Conservation (phyloP, 2,329 filamentous ascomycete species). For the Pseudogymnoascus sp. region DNA sequence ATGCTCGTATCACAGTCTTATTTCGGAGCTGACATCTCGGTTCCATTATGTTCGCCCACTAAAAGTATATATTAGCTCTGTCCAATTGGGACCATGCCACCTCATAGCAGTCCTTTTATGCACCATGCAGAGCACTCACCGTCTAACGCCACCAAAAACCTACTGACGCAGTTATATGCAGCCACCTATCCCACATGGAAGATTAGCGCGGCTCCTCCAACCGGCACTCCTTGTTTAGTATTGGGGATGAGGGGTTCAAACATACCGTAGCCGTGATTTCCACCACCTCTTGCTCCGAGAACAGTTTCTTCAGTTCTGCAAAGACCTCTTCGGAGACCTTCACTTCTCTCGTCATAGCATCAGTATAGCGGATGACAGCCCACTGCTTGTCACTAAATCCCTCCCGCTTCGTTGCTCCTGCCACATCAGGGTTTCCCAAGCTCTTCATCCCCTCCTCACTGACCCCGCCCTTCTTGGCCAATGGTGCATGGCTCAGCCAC, state of each 20-base stretch:
- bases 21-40: not conserved
- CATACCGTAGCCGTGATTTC: constrained; percentile 64
- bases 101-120: not conserved
- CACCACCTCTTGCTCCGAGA: constrained; percentile 65
- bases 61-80: not conserved
- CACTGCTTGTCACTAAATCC: constrained; percentile 51
- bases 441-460: constrained; percentile 23
- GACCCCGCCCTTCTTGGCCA: constrained; percentile 29
- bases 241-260: constrained; percentile 8
- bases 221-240: not conserved
- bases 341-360: constrained; percentile 75
- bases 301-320: constrained; percentile 48
- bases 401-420: constrained; percentile 23
- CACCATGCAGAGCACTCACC: constrained; percentile 38
- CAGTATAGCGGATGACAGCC: constrained; percentile 64
- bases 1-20: not conserved
- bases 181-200: constrained; percentile 40
- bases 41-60: not conserved
- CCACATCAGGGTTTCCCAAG: constrained; percentile 22
- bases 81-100: not conserved
- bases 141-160: constrained; percentile 75
- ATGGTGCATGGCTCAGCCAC: constrained; percentile 70
- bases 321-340: constrained; percentile 63
- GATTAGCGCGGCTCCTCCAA: not conserved
- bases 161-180: constrained; percentile 77